Conservation (phyloP, 768 basidiomycete species). For the Boletus sp. region DNA sequence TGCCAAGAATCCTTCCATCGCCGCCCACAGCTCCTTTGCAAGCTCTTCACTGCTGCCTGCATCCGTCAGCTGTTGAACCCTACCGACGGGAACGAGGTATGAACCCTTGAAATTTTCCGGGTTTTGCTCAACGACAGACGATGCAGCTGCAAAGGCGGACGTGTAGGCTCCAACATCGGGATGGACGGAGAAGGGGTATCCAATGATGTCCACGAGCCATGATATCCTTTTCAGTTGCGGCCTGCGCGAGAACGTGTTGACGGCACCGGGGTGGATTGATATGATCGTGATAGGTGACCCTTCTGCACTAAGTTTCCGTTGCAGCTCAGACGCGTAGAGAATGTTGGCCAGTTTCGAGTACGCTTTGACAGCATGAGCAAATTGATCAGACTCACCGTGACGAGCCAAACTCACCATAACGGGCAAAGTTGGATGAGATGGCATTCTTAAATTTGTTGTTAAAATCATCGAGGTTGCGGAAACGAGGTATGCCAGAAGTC, state of each 20-base stretch:
- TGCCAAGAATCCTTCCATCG: conserved; percentile 26
- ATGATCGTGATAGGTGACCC: conserved; percentile 29
- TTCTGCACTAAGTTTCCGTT: conserved; percentile 38
- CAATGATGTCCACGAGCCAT: conserved; percentile 19
- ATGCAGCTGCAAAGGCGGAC: conserved; percentile 31
- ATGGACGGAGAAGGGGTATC: conserved; percentile 18
- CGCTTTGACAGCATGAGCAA: conserved; percentile 29
- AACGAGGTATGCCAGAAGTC: conserved; percentile 21
- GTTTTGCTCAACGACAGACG: conserved; percentile 18
- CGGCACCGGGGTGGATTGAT: conserved; percentile 30
- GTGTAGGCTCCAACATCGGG: conserved; percentile 28
- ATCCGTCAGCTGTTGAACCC: conserved; percentile 9
- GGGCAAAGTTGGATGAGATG: conserved; percentile 14
- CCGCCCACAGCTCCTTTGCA: conserved; percentile 30
- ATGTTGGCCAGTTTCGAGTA: conserved; percentile 51
- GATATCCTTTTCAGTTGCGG: conserved; percentile 16
- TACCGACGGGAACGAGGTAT: conserved; percentile 30
- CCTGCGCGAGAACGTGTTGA: conserved; percentile 31
- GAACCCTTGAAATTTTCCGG: conserved; percentile 29
- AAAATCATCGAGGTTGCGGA: conserved; percentile 34
- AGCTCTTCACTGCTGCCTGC: conserved; percentile 22
- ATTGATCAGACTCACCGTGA: no score
- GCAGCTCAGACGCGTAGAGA: conserved; percentile 50
- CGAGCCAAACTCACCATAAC: conserved; percentile 34
- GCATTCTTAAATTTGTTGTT: conserved; percentile 35